Percentiles rank a stretch among this genome's conserved stretches.
Conservation (phyloP, 495 filamentous ascomycete genomes). For the Podospora tetraspora region DNA sequence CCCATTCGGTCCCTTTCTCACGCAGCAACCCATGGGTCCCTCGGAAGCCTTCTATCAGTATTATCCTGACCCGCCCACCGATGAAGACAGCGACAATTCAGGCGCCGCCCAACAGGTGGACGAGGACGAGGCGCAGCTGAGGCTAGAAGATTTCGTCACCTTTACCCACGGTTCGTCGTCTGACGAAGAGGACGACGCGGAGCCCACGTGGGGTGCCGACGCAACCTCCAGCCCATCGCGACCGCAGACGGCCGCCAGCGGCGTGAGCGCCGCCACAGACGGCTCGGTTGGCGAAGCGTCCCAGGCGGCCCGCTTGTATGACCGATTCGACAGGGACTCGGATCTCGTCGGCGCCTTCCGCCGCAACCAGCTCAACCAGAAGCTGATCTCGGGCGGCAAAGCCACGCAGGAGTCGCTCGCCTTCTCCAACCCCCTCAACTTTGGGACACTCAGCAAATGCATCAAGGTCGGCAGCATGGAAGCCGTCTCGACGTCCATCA, state of each 20-base stretch:
- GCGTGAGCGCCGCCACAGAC: conserved; percentile 40
- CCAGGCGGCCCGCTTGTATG: conserved; percentile 40
- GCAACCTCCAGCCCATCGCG: conserved; percentile 48
- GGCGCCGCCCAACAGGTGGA: conserved; percentile 36
- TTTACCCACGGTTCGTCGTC: conserved; percentile 53
- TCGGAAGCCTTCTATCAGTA: conserved; percentile 72
- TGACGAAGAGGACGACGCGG: conserved; percentile 48
- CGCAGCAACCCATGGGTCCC: conserved; percentile 61
- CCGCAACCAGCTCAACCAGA: conserved; percentile 67
- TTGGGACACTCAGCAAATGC: conserved; percentile 43
- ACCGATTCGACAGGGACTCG: conserved; percentile 60
- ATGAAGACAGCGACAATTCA: conserved; percentile 30
- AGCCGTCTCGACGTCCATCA: conserved; percentile 51
- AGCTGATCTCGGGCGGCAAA: conserved; percentile 58
- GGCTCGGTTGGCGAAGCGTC: conserved; percentile 22
- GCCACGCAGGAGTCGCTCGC: conserved; percentile 48
- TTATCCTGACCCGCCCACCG: conserved; percentile 44
- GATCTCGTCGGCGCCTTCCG: conserved; percentile 74
- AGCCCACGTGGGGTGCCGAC: conserved; percentile 36
- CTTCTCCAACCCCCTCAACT: conserved; percentile 47
- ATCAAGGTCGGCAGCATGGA: conserved; percentile 52
- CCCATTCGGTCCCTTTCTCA: conserved; percentile 54
- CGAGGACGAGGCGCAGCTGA: conserved; percentile 59
- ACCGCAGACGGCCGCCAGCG: conserved; percentile 49
- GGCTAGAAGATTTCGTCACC: conserved; percentile 67